phyloP scores from a whole-genome alignment of 768 basidiomycete genomes.

The Boletus tylopilopsis region DNA sequence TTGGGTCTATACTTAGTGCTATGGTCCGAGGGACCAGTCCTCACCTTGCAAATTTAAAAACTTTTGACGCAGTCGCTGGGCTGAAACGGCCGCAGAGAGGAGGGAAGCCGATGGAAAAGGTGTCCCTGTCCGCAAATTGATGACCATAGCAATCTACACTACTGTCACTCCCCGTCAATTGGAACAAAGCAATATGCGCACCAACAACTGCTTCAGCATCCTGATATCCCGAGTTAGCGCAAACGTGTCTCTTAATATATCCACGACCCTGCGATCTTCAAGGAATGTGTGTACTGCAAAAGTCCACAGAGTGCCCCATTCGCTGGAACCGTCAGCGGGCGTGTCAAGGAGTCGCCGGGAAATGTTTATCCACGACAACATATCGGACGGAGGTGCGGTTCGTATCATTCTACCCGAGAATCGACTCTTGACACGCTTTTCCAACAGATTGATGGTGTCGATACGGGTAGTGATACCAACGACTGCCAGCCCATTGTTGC shows the following conservation, averaged over 20 bases:
- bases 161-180: conserved; percentile 6
- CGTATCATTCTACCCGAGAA: conserved; percentile 91
- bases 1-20: neutral
- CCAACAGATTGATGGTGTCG: conserved; percentile 83
- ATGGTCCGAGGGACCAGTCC: conserved; percentile 14
- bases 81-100: conserved; percentile 40
- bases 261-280: conserved; percentile 41
- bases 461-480: conserved; percentile 84
- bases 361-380: conserved; percentile 49
- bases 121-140: conserved; percentile 44
- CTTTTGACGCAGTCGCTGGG: conserved; percentile 56
- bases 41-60: conserved; percentile 53
- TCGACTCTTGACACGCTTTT: conserved; percentile 96
- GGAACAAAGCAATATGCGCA: conserved; percentile 33
- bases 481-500: conserved; percentile 71
- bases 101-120: conserved; percentile 51
- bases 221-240: conserved; percentile 57
- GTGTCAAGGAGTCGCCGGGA: conserved; percentile 43
- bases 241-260: conserved; percentile 55
- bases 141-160: conserved; percentile 40
- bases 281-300: conserved; percentile 55
- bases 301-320: conserved; percentile 65
- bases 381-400: conserved; percentile 54
- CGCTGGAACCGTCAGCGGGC: conserved; percentile 27
- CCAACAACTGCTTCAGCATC: conserved; percentile 57